These are phyloP conservation scores for Podospora pseudopauciseta DNA, from an alignment of 495 filamentous ascomycete genomes.

Conservation along the genomic window DNA sequence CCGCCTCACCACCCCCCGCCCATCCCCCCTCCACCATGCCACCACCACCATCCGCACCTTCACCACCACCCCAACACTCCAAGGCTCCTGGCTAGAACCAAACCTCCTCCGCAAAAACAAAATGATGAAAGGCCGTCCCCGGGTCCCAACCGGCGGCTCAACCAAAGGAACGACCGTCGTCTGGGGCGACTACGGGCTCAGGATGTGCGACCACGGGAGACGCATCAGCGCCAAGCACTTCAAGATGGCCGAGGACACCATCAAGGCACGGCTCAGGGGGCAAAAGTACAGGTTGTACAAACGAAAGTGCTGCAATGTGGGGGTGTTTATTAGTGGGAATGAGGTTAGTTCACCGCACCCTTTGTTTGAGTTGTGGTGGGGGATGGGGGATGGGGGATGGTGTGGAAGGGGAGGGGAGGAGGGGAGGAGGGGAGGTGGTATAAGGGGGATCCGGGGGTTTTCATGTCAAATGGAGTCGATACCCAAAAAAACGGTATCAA, in stretches of 20 bases:
- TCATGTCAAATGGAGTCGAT: too few species aligned
- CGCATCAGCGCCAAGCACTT: slow-evolving; percentile 83
- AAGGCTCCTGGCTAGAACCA: slow-evolving; percentile 75
- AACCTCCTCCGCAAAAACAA: slow-evolving; percentile 70
- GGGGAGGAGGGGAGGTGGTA: too few species aligned
- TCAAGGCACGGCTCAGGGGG: slow-evolving; percentile 81
- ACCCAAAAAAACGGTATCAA: too few species aligned
- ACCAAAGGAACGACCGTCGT: slow-evolving; percentile 89
- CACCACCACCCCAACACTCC: slow-evolving; percentile 61
- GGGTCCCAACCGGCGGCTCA: slow-evolving; percentile 86
- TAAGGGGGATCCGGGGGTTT: too few species aligned
- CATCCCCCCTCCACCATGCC: slow-evolving; percentile 30
- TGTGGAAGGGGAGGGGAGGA: not conserved
- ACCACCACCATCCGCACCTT: slow-evolving; percentile 59
- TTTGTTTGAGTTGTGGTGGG: not conserved
- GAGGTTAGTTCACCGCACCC: slow-evolving; percentile 52
- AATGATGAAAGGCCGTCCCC: slow-evolving; percentile 84
- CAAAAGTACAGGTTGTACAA: slow-evolving; percentile 91
- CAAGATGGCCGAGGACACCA: slow-evolving; percentile 86
- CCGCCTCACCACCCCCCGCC: slow-evolving; percentile 31
- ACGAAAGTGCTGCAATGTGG: slow-evolving; percentile 83
- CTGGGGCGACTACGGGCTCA: slow-evolving; percentile 94
- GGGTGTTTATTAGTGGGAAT: slow-evolving; percentile 92
- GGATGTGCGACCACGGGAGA: slow-evolving; percentile 89
- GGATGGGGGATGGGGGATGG: not conserved